Percentiles rank a stretch among this genome's conserved stretches.
Conservation (phyloP, 2,329 filamentous ascomycete species). For the Ploettnerulaceae sp. region DNA sequence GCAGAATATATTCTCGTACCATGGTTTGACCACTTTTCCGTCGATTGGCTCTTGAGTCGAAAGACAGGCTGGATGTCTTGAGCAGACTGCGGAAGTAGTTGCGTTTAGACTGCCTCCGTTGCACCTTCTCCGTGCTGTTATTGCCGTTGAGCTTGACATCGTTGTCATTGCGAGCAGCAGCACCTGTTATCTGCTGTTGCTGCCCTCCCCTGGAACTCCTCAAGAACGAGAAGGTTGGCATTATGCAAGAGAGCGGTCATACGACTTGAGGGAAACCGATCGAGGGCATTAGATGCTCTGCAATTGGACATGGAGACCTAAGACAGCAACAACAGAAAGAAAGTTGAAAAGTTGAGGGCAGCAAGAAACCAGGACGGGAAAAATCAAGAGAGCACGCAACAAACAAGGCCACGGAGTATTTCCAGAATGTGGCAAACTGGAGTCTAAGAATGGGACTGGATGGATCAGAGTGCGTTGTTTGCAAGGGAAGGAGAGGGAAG, state of each 20-base stretch:
- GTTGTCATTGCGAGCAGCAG: conserved; percentile 13
- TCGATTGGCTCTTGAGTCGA: conserved; percentile 16
- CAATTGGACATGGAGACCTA: conserved; percentile 10
- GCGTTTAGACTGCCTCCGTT: conserved; percentile 33
- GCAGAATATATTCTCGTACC: too few species aligned
- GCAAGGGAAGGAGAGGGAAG: too few species aligned
- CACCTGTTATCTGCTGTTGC: conserved; percentile 7
- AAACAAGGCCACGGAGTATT: too few species aligned
- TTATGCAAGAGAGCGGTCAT: conserved; percentile 15
- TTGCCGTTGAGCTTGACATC: conserved; percentile 15
- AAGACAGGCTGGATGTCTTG: conserved; percentile 24
- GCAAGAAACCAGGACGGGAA: neutral
- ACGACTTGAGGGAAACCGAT: conserved; percentile 3
- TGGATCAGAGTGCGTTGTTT: too few species aligned
- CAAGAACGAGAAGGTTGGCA: conserved; percentile 32
- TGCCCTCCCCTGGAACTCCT: conserved; percentile 21
- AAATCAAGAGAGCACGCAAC: conserved; percentile 8
- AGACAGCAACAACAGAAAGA: neutral
- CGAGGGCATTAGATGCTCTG: conserved; percentile 9
- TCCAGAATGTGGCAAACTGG: too few species aligned
- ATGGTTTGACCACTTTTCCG: conserved; percentile 20
- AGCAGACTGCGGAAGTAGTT: conserved; percentile 34
- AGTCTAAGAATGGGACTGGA: too few species aligned
- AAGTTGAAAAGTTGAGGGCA: neutral
- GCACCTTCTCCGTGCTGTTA: conserved; percentile 24